phyloP scores from a whole-genome alignment of 352 stramenopile genomes.

The Globisporangium heterothallicum region DNA sequence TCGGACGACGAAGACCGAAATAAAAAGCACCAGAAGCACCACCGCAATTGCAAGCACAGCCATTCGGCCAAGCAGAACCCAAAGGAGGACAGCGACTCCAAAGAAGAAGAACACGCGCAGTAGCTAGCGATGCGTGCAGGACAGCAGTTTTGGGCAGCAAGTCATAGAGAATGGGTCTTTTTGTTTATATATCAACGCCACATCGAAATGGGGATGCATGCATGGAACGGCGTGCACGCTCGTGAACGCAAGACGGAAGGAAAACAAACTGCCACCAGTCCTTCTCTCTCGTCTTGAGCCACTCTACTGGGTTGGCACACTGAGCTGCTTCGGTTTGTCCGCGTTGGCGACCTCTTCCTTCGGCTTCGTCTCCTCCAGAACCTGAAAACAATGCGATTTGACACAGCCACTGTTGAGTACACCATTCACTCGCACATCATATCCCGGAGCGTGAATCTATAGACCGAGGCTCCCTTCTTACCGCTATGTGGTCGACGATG shows the following conservation, averaged over 20 bases:
- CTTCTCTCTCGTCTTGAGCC: no score
- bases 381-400: slow-evolving; percentile 13
- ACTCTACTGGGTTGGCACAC: slow-evolving; percentile 1
- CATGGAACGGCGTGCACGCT: neutral
- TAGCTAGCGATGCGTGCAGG: neutral
- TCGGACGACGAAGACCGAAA: slow-evolving; percentile 33
- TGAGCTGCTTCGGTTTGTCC: neutral
- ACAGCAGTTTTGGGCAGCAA: neutral
- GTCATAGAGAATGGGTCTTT: neutral
- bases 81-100: slow-evolving; percentile 3
- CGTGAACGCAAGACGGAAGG: neutral
- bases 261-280: no score
- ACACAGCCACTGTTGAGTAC: no score
- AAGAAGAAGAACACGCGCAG: neutral
- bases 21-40: slow-evolving; percentile 12
- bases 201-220: slow-evolving; percentile 1
- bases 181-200: neutral
- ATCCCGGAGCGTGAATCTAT: no score
- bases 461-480: slow-evolving; percentile 14
- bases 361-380: slow-evolving; percentile 29
- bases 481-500: slow-evolving; percentile 69
- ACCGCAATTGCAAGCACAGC: slow-evolving; percentile 18
- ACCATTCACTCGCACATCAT: no score
- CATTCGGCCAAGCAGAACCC: neutral
- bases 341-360: slow-evolving; percentile 2